Conservation (phyloP, 2,329 filamentous ascomycete genomes). For the Teratosphaeria viscida region DNA sequence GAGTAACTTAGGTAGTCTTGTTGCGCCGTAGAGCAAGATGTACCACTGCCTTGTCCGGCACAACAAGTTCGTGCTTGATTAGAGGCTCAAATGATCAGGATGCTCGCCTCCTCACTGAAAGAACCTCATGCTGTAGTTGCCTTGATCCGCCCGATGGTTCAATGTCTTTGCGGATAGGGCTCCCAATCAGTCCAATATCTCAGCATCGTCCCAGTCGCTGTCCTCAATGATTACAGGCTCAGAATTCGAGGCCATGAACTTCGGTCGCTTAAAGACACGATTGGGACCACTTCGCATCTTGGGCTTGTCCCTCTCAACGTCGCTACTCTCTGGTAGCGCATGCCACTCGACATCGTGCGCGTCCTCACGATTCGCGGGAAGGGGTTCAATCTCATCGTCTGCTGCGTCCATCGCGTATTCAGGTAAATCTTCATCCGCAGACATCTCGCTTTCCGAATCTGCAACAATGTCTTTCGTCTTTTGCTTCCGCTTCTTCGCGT, state of each 20-base stretch:
- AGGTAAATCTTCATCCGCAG: not conserved
- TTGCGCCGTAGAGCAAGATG: too few relatives aligned
- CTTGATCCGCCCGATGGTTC: too few relatives aligned
- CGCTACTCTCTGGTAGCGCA: constrained; percentile 20
- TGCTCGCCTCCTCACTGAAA: too few relatives aligned
- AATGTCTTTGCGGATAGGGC: not conserved
- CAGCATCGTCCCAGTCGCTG: constrained; percentile 44
- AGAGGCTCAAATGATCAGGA: too few relatives aligned
- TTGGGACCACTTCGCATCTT: constrained; percentile 13
- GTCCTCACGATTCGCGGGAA: constrained; percentile 8
- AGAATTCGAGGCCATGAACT: constrained; percentile 1
- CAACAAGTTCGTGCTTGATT: too few relatives aligned
- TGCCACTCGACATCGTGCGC: constrained; percentile 21
- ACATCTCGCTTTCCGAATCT: not conserved
- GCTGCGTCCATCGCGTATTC: constrained; percentile 4
- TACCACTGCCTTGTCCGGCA: too few relatives aligned
- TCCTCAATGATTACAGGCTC: constrained; percentile 39
- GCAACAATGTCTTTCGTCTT: constrained; percentile 7
- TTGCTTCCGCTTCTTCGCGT: constrained; percentile 31
- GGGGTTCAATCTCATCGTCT: constrained; percentile 12
- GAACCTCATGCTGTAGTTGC: too few relatives aligned
- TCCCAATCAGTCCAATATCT: constrained; percentile 15
- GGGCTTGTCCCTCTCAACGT: constrained; percentile 19
- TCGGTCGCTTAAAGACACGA: constrained; percentile 1
- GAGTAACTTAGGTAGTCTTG: too few relatives aligned